Percentiles rank a stretch among this genome's conserved stretches.
Evolutionary conservation across 306 rosid genomes (phyloP).

Genomic region (Sicyos baderoa): DNA sequence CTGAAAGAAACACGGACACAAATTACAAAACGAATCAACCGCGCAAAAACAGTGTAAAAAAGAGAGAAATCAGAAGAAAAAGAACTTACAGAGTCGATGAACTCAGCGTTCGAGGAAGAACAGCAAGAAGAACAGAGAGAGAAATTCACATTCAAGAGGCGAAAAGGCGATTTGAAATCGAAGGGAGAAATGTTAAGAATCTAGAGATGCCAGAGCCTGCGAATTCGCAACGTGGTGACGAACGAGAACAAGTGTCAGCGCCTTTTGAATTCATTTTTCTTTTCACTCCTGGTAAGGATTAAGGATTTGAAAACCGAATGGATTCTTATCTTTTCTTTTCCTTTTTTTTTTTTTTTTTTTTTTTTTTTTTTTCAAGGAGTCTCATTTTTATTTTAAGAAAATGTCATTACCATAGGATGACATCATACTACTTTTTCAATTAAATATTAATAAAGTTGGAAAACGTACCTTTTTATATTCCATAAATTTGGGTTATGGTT

Average conservation of each 20-base stretch:
- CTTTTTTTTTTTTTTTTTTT: too few relatives aligned
- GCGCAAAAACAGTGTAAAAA: not conserved
- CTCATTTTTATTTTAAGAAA: too few relatives aligned
- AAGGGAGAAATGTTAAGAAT: slow-evolving; percentile 7
- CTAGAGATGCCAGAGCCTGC: not conserved
- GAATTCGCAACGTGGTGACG: slow-evolving; percentile 18
- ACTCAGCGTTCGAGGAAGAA: not conserved
- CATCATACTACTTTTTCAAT: not conserved
- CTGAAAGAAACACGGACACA: not conserved
- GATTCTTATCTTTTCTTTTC: not conserved
- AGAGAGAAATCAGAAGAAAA: not conserved
- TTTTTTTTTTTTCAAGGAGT: not conserved
- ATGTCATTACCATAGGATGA: not conserved
- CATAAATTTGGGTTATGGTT: too few relatives aligned
- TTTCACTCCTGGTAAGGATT: not conserved
- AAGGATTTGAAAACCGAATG: not conserved
- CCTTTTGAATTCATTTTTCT: not conserved
- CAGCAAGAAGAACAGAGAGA: not conserved
- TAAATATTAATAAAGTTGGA: not conserved
- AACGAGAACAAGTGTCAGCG: not conserved
- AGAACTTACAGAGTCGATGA: not conserved
- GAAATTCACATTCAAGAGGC: not conserved
- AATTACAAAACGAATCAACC: slow-evolving; percentile 2
- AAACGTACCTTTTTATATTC: too few relatives aligned
- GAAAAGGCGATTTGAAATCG: not conserved